phyloP scores from a whole-genome alignment of 2,329 filamentous ascomycete genomes.

The Ascochyta clinopodiicola region DNA sequence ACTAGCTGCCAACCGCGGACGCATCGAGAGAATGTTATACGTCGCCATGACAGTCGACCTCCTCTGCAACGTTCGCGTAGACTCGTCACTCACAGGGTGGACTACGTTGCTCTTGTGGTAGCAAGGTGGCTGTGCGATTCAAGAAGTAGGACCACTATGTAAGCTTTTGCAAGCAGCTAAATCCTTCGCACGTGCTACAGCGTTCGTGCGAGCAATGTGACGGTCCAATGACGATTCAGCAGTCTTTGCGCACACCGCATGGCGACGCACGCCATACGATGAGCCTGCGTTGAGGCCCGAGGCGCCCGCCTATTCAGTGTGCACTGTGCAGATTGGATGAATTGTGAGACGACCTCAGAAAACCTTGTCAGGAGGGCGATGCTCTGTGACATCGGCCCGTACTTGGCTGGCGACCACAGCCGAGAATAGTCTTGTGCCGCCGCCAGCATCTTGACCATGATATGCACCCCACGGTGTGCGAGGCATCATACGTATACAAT shows the following conservation, averaged over 20 bases:
- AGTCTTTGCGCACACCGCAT: neutral
- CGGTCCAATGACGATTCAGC: neutral
- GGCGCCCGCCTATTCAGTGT: neutral
- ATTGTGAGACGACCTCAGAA: neutral
- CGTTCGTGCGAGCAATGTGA: neutral
- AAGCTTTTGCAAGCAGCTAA: neutral
- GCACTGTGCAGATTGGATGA: neutral
- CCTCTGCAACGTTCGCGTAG: neutral
- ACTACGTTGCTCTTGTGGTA: neutral
- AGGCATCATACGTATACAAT: neutral
- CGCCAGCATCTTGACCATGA: neutral
- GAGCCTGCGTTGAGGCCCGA: constrained; percentile 8
- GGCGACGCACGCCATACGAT: constrained; percentile 6
- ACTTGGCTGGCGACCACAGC: constrained; percentile 1
- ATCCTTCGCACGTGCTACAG: constrained; percentile 8
- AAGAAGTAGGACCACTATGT: neutral
- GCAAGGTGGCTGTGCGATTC: neutral
- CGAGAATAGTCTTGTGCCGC: constrained; percentile 1
- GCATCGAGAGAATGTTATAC: neutral
- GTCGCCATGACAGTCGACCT: neutral
- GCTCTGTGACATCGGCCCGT: constrained; percentile 8
- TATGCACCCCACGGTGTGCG: neutral
- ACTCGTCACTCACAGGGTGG: neutral
- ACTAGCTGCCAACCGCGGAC: neutral
- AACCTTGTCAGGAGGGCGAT: neutral